These are phyloP conservation scores for Phlebopus sp. DNA, from an alignment of 1,284 basidiomycete species.

Conservation along the genomic window DNA sequence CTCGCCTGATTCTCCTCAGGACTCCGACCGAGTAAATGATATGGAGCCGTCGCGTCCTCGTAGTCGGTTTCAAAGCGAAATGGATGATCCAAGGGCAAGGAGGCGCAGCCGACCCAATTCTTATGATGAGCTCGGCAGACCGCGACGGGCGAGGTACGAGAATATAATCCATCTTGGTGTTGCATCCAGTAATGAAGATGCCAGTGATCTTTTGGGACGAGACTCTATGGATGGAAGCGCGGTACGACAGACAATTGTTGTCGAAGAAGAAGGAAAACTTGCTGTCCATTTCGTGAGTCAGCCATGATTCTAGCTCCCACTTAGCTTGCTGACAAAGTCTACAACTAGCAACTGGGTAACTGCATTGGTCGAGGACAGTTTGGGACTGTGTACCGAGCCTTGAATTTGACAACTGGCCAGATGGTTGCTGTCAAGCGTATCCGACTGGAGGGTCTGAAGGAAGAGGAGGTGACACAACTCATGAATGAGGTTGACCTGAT, in stretches of 20 bases:
- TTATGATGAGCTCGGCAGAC: conserved; percentile 60
- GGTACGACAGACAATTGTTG: conserved; percentile 74
- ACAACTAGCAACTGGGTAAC: conserved; percentile 83
- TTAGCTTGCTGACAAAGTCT: conserved; percentile 10
- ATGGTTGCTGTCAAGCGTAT: conserved; percentile 96
- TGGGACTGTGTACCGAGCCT: conserved; percentile 89
- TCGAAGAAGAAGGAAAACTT: conserved; percentile 79
- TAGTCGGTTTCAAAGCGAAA: conserved; percentile 68
- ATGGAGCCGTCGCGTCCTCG: conserved; percentile 51
- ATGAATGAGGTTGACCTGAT: conserved; percentile 92
- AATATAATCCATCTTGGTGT: conserved; percentile 64
- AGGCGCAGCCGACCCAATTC: conserved; percentile 61
- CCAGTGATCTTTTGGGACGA: conserved; percentile 61
- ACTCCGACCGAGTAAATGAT: conserved; percentile 20
- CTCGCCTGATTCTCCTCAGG: conserved; percentile 31
- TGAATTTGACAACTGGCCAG: conserved; percentile 89
- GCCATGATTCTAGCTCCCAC: conserved; percentile 2
- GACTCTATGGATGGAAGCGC: conserved; percentile 61
- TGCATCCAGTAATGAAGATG: conserved; percentile 49
- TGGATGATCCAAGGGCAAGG: conserved; percentile 52
- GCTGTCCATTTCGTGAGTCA: conserved; percentile 79
- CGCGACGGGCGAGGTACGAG: conserved; percentile 58
- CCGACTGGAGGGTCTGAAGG: conserved; percentile 79
- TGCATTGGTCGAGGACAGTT: conserved; percentile 97
- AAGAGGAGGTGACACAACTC: conserved; percentile 81